Evolutionary conservation across 441 rosid genomes (phyloP).

Genomic region (Capsella rubella): DNA sequence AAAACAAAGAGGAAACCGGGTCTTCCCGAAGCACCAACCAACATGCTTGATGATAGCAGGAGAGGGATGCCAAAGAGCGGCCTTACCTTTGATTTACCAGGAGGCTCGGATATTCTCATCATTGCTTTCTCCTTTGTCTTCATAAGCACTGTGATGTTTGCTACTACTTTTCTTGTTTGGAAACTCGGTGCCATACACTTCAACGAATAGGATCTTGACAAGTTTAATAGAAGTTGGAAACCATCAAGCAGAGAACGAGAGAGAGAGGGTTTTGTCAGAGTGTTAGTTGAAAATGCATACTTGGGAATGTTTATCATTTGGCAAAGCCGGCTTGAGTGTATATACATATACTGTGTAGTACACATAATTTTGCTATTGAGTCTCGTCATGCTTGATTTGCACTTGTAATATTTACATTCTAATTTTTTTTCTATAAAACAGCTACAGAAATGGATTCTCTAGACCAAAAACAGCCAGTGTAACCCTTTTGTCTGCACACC

Average conservation of each 20-base stretch:
- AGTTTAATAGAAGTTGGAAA: neutral
- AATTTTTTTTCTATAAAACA: neutral
- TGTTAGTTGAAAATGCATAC: neutral
- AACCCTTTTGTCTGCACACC: no score
- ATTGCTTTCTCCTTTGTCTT: slow-evolving; percentile 74
- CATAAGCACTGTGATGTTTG: slow-evolving; percentile 87
- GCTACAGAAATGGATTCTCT: neutral
- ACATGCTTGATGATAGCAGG: slow-evolving; percentile 86
- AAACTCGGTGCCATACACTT: slow-evolving; percentile 95
- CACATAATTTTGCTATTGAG: slow-evolving; percentile 21
- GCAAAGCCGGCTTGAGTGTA: neutral
- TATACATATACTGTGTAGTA: slow-evolving; percentile 13
- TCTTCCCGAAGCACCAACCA: slow-evolving; percentile 87
- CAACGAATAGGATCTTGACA: slow-evolving; percentile 52
- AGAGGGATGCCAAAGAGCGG: slow-evolving; percentile 87
- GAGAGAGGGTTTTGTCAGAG: neutral
- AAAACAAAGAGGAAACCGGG: slow-evolving; percentile 71
- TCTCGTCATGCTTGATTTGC: slow-evolving; percentile 14
- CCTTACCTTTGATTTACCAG: slow-evolving; percentile 77
- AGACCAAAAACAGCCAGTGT: no score
- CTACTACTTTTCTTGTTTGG: slow-evolving; percentile 88
- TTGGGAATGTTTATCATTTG: neutral
- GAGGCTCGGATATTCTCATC: slow-evolving; percentile 72
- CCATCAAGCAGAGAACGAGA: slow-evolving; percentile 15
- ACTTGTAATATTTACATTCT: neutral